phyloP scores from a whole-genome alignment of 306 rosid genomes.

The Comarum palustre region DNA sequence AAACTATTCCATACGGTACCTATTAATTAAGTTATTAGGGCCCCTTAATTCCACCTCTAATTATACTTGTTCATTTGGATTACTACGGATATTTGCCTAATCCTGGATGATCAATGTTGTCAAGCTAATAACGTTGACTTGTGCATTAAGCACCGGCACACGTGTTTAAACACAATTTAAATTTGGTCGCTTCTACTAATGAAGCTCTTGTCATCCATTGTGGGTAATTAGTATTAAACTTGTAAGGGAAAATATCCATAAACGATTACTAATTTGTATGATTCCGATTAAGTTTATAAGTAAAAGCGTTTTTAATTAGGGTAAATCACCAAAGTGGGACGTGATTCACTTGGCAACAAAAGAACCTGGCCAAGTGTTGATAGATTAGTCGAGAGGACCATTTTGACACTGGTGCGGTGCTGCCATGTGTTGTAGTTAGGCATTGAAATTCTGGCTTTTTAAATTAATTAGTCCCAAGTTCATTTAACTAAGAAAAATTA shows the following conservation, averaged over 20 bases:
- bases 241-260: not conserved
- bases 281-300: not conserved
- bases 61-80: conserved; percentile 12
- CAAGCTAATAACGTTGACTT: conserved; percentile 40
- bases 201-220: not conserved
- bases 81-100: not conserved
- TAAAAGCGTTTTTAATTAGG: not conserved
- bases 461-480: not conserved
- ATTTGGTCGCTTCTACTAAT: not conserved
- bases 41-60: not conserved
- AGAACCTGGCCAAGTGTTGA: conserved; percentile 3
- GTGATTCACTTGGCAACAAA: conserved; percentile 2
- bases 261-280: not conserved
- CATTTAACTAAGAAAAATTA: too few relatives aligned
- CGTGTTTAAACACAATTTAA: conserved; percentile 25
- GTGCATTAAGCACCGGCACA: conserved; percentile 30
- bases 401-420: not conserved
- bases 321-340: too few relatives aligned
- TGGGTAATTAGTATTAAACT: conserved; percentile 14
- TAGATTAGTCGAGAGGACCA: not conserved
- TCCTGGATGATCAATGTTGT: conserved; percentile 1
- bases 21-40: too few relatives aligned
- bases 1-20: not conserved
- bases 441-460: not conserved
- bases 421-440: not conserved